A percentile compares a stretch with the other conserved stretches of the same genome.
Conservation (phyloP, 2,329 filamentous ascomycete genomes). For the Leptographium wingfieldii region DNA sequence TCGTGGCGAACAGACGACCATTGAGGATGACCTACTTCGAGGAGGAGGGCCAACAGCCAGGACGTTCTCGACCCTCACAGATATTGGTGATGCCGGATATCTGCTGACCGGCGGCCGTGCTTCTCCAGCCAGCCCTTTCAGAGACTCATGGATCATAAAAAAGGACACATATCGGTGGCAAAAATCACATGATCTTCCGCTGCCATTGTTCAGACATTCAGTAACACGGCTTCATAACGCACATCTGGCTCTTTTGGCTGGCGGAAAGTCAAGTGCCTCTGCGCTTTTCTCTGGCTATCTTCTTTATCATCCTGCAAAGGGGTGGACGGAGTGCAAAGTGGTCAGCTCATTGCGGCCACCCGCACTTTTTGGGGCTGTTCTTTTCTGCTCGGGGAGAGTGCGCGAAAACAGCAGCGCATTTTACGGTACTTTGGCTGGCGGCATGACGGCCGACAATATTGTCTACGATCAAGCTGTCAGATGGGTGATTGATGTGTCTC, state of each 20-base stretch:
- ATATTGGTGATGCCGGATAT: conserved; percentile 42
- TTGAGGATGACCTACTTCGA: conserved; percentile 5
- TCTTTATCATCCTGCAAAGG: conserved; percentile 34
- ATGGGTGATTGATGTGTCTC: conserved; percentile 44
- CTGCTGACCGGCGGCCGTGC: conserved; percentile 65
- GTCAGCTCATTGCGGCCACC: conserved; percentile 21
- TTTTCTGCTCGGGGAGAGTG: conserved; percentile 16
- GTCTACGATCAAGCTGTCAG: conserved; percentile 50
- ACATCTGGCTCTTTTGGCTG: conserved; percentile 42
- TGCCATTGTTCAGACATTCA: conserved; percentile 65
- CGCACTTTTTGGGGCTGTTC: conserved; percentile 30
- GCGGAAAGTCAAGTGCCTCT: conserved; percentile 43
- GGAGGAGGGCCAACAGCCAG: conserved; percentile 31
- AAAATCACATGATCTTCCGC: conserved; percentile 50
- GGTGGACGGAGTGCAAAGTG: conserved; percentile 33
- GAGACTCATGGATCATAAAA: conserved; percentile 64
- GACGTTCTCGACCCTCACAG: conserved; percentile 68
- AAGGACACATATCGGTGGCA: conserved; percentile 45
- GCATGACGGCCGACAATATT: conserved; percentile 52
- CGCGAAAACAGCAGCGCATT: conserved; percentile 21
- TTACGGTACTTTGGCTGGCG: conserved; percentile 57
- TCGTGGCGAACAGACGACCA: background rate
- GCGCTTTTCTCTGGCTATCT: conserved; percentile 38
- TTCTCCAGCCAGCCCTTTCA: conserved; percentile 57
- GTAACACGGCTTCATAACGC: conserved; percentile 39